phyloP scores from a whole-genome alignment of 2,329 filamentous ascomycete species.

The Trichoderma sp. region DNA sequence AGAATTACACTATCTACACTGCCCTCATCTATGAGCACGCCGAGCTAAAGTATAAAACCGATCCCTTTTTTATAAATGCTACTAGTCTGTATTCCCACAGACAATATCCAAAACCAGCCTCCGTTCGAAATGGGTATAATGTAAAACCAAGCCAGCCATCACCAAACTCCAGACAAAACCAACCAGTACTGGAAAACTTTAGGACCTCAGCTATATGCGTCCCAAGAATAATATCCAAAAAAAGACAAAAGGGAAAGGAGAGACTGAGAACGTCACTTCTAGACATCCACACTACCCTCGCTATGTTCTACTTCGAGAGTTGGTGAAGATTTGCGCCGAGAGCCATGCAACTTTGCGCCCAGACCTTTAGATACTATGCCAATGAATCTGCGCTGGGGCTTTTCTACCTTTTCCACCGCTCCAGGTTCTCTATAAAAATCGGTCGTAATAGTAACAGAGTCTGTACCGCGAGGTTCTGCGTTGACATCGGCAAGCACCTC shows the following conservation, averaged over 20 bases:
- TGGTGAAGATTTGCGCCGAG: slow-evolving; percentile 37
- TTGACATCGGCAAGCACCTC: slow-evolving; percentile 26
- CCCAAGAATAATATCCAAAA: slow-evolving; percentile 22
- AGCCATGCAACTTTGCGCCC: slow-evolving; percentile 32
- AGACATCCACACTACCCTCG: slow-evolving; percentile 31
- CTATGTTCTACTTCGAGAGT: slow-evolving; percentile 35
- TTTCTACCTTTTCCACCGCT: slow-evolving; percentile 30
- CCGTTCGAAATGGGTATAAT: slow-evolving; percentile 26
- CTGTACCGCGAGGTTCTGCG: slow-evolving; percentile 2
- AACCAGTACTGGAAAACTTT: background rate
- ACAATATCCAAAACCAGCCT: slow-evolving; percentile 14
- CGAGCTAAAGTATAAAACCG: background rate
- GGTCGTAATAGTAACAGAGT: slow-evolving; percentile 9
- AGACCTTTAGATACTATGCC: slow-evolving; percentile 33
- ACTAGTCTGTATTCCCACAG: slow-evolving; percentile 15
- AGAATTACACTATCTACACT: slow-evolving; percentile 2
- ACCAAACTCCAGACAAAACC: slow-evolving; percentile 15
- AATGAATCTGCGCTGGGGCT: slow-evolving; percentile 29
- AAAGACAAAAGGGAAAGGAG: background rate
- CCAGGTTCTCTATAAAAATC: slow-evolving; percentile 9
- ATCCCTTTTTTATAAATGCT: background rate
- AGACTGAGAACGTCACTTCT: slow-evolving; percentile 1
- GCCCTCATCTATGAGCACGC: slow-evolving; percentile 1
- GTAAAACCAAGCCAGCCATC: slow-evolving; percentile 2
- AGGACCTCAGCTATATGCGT: background rate